Evolutionary conservation across 2,329 filamentous ascomycete species (phyloP).

Genomic region (Curvularia sp.): DNA sequence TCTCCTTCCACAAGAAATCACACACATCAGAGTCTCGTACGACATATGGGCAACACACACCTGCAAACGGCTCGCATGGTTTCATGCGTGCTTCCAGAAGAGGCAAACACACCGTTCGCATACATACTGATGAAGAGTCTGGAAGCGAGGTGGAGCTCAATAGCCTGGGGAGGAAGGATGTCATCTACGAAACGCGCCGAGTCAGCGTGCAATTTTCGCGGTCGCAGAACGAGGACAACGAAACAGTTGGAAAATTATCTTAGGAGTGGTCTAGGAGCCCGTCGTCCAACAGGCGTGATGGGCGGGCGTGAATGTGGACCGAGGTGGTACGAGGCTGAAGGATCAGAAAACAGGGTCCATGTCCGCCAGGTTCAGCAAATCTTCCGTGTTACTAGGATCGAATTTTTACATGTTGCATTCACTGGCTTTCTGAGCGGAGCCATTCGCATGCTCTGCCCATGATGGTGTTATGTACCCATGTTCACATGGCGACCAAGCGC

Average conservation of each 20-base stretch:
- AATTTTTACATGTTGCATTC: not conserved
- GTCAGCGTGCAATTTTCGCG: slow-evolving; percentile 33
- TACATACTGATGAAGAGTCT: slow-evolving; percentile 26
- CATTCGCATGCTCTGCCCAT: slow-evolving; percentile 2
- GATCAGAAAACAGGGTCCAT: slow-evolving; percentile 1
- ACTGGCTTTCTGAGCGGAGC: not conserved
- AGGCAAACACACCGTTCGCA: slow-evolving; percentile 18
- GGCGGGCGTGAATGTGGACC: not conserved
- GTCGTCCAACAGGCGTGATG: not conserved
- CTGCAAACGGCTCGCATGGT: slow-evolving; percentile 15
- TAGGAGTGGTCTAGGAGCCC: slow-evolving; percentile 8
- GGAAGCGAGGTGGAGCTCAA: slow-evolving; percentile 37
- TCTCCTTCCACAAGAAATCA: slow-evolving; percentile 28
- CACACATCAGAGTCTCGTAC: slow-evolving; percentile 19
- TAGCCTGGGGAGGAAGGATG: slow-evolving; percentile 27
- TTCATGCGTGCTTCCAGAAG: slow-evolving; percentile 15
- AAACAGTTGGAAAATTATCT: slow-evolving; percentile 5
- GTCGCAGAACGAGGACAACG: slow-evolving; percentile 16
- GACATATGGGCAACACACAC: slow-evolving; percentile 19
- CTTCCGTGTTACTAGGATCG: not conserved
- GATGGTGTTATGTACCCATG: slow-evolving; percentile 1
- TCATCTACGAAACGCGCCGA: slow-evolving; percentile 32
- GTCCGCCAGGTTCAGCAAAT: not conserved
- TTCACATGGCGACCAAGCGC: slow-evolving; percentile 3
- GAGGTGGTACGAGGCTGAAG: slow-evolving; percentile 3